Percentiles rank a stretch among this genome's conserved stretches.
Evolutionary conservation across 2,329 filamentous ascomycete genomes (phyloP).

Genomic region (Phyllosticta citriasiana): DNA sequence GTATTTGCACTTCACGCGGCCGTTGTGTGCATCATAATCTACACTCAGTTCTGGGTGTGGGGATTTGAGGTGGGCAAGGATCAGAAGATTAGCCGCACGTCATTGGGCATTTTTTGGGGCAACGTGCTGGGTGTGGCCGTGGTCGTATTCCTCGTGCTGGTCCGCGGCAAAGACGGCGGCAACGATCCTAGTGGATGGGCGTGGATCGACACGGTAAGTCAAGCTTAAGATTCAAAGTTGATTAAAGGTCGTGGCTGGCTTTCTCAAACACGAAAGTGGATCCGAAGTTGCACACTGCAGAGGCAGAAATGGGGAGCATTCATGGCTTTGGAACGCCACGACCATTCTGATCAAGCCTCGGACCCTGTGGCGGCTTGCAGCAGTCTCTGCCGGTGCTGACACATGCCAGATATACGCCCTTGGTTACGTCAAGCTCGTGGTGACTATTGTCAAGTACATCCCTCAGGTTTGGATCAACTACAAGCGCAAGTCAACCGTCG

Average conservation of each 20-base stretch:
- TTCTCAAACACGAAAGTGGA: not conserved
- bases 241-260: not conserved
- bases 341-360: not conserved
- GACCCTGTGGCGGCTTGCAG: not conserved
- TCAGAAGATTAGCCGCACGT: conserved; percentile 48
- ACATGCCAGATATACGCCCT: conserved; percentile 49
- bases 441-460: conserved; percentile 87
- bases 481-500: conserved; percentile 70
- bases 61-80: conserved; percentile 54
- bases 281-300: not conserved
- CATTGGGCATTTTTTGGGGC: conserved; percentile 61
- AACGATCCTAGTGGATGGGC: conserved; percentile 45
- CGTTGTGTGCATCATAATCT: conserved; percentile 59
- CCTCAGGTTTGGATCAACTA: conserved; percentile 65
- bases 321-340: not conserved
- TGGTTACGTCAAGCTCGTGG: conserved; percentile 79
- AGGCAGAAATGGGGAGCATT: not conserved
- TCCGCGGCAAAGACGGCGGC: conserved; percentile 31
- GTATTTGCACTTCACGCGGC: conserved; percentile 77
- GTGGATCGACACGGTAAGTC: conserved; percentile 54
- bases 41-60: conserved; percentile 76
- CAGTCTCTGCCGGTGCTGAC: not conserved
- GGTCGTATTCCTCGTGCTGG: conserved; percentile 37
- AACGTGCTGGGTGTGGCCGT: conserved; percentile 48
- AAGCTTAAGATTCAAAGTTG: not conserved